Percentiles rank a stretch among this genome's conserved stretches.
Conservation (phyloP, 768 basidiomycete species). For the Panaeolus cyanescens region DNA sequence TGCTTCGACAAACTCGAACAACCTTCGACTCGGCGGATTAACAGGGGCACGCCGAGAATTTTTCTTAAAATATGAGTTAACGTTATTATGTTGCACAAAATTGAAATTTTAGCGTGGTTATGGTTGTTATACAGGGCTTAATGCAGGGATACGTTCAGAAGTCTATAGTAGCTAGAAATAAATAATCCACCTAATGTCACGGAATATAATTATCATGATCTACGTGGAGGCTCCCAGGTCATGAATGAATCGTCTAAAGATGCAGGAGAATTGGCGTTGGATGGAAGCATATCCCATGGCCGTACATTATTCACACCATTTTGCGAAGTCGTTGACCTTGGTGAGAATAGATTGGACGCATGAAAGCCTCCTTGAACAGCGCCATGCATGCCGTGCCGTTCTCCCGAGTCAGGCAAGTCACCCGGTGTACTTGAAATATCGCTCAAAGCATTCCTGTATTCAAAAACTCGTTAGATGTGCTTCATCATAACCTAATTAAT, state of each 20-base stretch:
- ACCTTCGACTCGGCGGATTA: background rate
- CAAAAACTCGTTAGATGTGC: constrained; percentile 7
- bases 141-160: background rate
- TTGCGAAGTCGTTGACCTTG: constrained; percentile 12
- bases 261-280: constrained; percentile 28
- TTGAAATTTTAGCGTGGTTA: background rate
- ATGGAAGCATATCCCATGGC: constrained; percentile 31
- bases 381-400: background rate
- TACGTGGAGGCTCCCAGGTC: constrained; percentile 58
- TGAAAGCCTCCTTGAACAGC: constrained; percentile 6
- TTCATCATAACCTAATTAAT: background rate
- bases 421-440: constrained; percentile 32
- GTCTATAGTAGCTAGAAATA: background rate
- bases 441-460: constrained; percentile 41
- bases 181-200: background rate
- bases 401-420: constrained; percentile 15
- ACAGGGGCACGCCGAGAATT: background rate
- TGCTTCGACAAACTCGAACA: background rate
- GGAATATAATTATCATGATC: constrained; percentile 16
- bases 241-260: constrained; percentile 59
- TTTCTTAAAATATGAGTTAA: background rate
- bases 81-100: background rate
- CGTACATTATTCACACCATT: constrained; percentile 22
- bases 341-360: constrained; percentile 15
- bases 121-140: background rate